Evolutionary conservation across 257 asterid genomes (phyloP).

Genomic region (Jaltomata sinuosa): DNA sequence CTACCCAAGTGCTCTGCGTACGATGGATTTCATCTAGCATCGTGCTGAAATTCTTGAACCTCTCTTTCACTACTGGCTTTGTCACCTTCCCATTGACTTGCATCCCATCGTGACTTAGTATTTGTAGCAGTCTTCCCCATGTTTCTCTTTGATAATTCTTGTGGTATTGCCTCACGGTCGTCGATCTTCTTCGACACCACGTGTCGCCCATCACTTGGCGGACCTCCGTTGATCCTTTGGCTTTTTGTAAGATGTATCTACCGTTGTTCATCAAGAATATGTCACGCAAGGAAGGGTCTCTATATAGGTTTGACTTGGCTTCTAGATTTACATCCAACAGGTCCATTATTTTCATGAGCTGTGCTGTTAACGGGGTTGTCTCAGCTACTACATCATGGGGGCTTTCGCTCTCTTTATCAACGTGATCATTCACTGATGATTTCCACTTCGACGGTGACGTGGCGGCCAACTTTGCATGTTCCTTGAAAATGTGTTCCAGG

Average conservation of each 20-base stretch:
- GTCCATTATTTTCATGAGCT: slow-evolving; percentile 51
- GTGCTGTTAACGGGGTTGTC: slow-evolving; percentile 37
- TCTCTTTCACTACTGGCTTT: slow-evolving; percentile 51
- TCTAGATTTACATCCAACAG: slow-evolving; percentile 48
- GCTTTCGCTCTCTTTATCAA: slow-evolving; percentile 33
- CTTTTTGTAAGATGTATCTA: slow-evolving; percentile 67
- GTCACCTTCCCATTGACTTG: slow-evolving; percentile 38
- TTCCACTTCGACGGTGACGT: neutral
- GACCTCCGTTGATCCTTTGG: slow-evolving; percentile 54
- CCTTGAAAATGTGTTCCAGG: slow-evolving; percentile 38
- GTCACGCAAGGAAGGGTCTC: slow-evolving; percentile 47
- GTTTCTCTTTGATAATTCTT: slow-evolving; percentile 80
- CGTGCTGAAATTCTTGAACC: slow-evolving; percentile 53
- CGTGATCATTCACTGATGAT: neutral
- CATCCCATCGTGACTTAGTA: slow-evolving; percentile 57
- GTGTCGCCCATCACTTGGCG: slow-evolving; percentile 66
- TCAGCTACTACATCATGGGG: slow-evolving; percentile 26
- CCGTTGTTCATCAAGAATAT: slow-evolving; percentile 87
- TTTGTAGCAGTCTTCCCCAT: slow-evolving; percentile 58
- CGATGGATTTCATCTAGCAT: slow-evolving; percentile 62
- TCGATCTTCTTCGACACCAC: slow-evolving; percentile 76
- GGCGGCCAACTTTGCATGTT: slow-evolving; percentile 5
- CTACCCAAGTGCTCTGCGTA: slow-evolving; percentile 70
- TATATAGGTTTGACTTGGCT: slow-evolving; percentile 45
- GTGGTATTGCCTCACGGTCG: slow-evolving; percentile 66